A percentile compares a stretch with the other conserved stretches of the same genome.
Evolutionary conservation across 495 filamentous ascomycete species (phyloP).

Genomic region (Hypoxylon subgilvum): DNA sequence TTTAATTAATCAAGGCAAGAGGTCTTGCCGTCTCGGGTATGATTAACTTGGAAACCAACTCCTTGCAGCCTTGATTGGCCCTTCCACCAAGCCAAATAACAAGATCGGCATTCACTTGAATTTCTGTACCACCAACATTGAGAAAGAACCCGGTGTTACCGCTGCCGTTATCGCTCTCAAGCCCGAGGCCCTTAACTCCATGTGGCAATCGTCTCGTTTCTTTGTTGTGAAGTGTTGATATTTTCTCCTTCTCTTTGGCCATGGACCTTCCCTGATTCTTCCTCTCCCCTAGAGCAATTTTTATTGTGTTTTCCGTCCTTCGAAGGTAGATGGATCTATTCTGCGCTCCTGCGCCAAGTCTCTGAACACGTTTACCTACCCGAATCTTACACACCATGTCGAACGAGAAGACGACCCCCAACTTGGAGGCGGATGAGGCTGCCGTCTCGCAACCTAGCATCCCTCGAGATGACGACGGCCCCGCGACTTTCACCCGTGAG

Average conservation of each 20-base stretch:
- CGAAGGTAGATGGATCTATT: too few species aligned
- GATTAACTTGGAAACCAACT: too few species aligned
- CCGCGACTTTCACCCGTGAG: not conserved
- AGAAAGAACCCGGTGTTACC: not conserved
- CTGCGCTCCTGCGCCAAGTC: constrained; percentile 5
- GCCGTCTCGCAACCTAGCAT: not conserved
- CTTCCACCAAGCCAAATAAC: too few species aligned
- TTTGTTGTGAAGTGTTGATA: too few species aligned
- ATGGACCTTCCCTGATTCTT: not conserved
- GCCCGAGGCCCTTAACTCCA: too few species aligned
- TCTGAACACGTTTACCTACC: not conserved
- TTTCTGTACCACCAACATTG: not conserved
- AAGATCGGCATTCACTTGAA: not conserved
- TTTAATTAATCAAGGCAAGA: too few species aligned
- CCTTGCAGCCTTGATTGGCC: too few species aligned
- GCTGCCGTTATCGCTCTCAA: not conserved
- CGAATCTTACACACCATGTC: constrained; percentile 16
- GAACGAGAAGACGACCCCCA: constrained; percentile 20
- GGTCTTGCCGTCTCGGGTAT: too few species aligned
- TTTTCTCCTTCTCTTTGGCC: too few species aligned
- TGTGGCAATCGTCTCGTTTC: not conserved
- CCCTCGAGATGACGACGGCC: constrained; percentile 5
- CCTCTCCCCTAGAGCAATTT: not conserved
- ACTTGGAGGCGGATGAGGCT: constrained; percentile 23
- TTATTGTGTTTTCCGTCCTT: too few species aligned